A percentile compares a stretch with the other conserved stretches of the same genome.
These are phyloP conservation scores for Heliamphora ciliata DNA, from an alignment of 179 eudicot genomes.

Conservation along the genomic window DNA sequence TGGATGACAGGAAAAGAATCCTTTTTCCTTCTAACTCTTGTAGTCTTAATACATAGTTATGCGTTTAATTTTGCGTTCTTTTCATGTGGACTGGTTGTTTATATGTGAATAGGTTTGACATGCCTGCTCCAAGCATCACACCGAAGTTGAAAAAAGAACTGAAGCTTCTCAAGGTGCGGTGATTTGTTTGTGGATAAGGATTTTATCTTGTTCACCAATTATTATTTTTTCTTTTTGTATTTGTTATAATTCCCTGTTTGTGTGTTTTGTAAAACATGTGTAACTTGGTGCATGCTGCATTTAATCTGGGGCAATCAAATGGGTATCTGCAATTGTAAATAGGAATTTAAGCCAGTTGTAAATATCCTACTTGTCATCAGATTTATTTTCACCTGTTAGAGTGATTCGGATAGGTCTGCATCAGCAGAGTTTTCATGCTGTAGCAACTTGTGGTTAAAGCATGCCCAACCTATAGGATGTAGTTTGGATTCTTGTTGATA, in stretches of 20 bases:
- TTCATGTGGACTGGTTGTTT: conserved; percentile 11
- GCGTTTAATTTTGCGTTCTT: background rate
- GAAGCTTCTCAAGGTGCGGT: conserved; percentile 68
- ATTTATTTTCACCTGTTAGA: background rate
- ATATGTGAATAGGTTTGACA: conserved; percentile 59
- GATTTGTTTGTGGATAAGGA: background rate
- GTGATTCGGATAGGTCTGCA: background rate
- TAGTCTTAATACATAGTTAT: background rate
- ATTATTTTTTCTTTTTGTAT: too few relatives aligned
- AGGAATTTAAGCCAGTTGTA: background rate
- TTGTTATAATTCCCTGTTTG: too few relatives aligned
- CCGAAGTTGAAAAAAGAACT: conserved; percentile 82
- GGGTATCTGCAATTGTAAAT: background rate
- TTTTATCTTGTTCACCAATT: too few relatives aligned
- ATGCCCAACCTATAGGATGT: background rate
- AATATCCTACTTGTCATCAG: background rate
- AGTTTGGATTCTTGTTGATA: background rate
- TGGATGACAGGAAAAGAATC: too few relatives aligned
- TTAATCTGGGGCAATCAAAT: background rate
- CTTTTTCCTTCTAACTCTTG: background rate
- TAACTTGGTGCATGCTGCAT: background rate
- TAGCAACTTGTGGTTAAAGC: conserved; percentile 2
- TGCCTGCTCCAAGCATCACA: conserved; percentile 80
- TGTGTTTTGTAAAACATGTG: too few relatives aligned
- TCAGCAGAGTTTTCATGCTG: background rate